phyloP scores from a whole-genome alignment of 257 asterid genomes.

The Solanum pimpinellifolium region DNA sequence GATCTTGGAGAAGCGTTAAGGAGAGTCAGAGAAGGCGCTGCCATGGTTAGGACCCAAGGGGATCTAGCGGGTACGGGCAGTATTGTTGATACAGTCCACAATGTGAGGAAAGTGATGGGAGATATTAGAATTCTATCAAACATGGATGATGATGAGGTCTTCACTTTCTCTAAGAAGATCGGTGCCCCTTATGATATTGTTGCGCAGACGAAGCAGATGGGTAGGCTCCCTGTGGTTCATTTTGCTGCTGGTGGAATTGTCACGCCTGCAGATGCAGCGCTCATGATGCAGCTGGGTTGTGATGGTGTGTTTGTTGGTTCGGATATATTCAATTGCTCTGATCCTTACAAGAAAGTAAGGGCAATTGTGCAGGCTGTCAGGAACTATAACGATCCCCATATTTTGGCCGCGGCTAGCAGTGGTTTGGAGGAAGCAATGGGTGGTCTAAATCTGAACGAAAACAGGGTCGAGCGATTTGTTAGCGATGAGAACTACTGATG shows the following conservation, averaged over 20 bases:
- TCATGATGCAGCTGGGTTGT: conserved; percentile 85
- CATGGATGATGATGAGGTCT: conserved; percentile 86
- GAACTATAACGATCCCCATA: conserved; percentile 61
- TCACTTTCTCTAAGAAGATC: conserved; percentile 51
- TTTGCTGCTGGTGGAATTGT: conserved; percentile 80
- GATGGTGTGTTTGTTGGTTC: conserved; percentile 62
- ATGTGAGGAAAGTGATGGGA: conserved; percentile 69
- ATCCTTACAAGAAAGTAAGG: conserved; percentile 50
- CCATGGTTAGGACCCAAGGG: conserved; percentile 73
- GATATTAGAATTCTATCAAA: conserved; percentile 54
- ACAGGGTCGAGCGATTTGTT: conserved; percentile 26
- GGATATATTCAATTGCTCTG: conserved; percentile 41
- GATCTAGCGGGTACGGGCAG: conserved; percentile 39
- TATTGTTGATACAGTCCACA: conserved; percentile 42
- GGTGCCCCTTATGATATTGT: conserved; percentile 68
- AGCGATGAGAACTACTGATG: conserved; percentile 20
- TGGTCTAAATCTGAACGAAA: conserved; percentile 32
- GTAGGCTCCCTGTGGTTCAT: conserved; percentile 84
- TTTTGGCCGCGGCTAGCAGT: conserved; percentile 55
- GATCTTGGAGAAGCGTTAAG: conserved; percentile 79
- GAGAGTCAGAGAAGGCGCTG: conserved; percentile 79
- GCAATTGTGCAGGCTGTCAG: conserved; percentile 73
- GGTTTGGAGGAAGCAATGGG: conserved; percentile 61
- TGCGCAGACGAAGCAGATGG: conserved; percentile 78
- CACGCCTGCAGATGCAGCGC: conserved; percentile 84